phyloP scores from a whole-genome alignment of 768 basidiomycete species.

The Scleroderma bovista region DNA sequence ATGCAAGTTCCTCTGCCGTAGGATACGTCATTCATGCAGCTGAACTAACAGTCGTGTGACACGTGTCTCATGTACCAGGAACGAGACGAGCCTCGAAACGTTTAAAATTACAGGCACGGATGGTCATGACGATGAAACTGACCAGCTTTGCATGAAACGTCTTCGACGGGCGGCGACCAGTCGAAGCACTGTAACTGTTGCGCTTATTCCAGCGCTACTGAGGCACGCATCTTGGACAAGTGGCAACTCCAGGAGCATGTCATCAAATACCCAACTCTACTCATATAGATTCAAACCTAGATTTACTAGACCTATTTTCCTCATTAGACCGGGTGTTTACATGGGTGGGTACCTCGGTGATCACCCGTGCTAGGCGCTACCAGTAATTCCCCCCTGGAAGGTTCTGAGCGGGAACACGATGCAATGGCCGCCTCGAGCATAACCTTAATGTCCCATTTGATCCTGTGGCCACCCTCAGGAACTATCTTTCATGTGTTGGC shows the following conservation, averaged over 20 bases:
- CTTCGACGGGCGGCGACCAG: slow-evolving; percentile 72
- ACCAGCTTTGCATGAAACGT: slow-evolving; percentile 99
- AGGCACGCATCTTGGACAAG: slow-evolving; percentile 52
- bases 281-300: too few relatives aligned
- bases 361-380: too few relatives aligned
- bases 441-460: not conserved
- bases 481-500: too few relatives aligned
- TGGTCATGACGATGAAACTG: slow-evolving; percentile 96
- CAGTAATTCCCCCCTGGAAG: too few relatives aligned
- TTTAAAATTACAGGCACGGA: slow-evolving; percentile 89
- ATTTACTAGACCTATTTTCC: too few relatives aligned
- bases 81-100: slow-evolving; percentile 62
- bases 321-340: too few relatives aligned
- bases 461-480: too few relatives aligned
- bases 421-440: slow-evolving; percentile 16
- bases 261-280: slow-evolving; percentile 63
- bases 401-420: too few relatives aligned
- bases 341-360: too few relatives aligned
- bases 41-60: slow-evolving; percentile 53
- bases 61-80: slow-evolving; percentile 57
- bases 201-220: not conserved
- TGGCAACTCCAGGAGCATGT: slow-evolving; percentile 74
- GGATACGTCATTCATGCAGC: not conserved
- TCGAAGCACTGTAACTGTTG: slow-evolving; percentile 43
- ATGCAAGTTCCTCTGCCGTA: slow-evolving; percentile 18